Conservation (phyloP, 2,329 filamentous ascomycete species). For the Lomentospora prolificans region DNA sequence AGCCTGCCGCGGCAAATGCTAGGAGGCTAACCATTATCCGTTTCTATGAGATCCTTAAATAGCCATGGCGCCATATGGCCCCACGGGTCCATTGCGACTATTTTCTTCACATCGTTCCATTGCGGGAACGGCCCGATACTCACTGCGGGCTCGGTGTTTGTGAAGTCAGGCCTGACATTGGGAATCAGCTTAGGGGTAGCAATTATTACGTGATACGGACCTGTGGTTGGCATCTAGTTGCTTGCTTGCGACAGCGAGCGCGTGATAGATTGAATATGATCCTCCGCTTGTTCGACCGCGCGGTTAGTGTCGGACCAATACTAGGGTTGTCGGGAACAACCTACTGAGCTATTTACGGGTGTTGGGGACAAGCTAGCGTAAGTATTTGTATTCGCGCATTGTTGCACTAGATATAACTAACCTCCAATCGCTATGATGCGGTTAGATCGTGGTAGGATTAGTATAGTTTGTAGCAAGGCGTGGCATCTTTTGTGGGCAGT, state of each 20-base stretch:
- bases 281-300: constrained; percentile 45
- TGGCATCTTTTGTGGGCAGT: constrained; percentile 12
- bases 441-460: background rate
- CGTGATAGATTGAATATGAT: constrained; percentile 93
- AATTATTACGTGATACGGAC: constrained; percentile 21
- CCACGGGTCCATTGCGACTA: constrained; percentile 93
- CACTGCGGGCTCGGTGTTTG: constrained; percentile 81
- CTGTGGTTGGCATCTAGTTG: constrained; percentile 75
- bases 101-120: constrained; percentile 86
- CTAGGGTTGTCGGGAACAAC: constrained; percentile 10
- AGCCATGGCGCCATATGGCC: constrained; percentile 81
- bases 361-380: background rate
- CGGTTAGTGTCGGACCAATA: background rate
- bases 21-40: constrained; percentile 49
- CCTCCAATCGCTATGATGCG: constrained; percentile 45
- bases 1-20: background rate
- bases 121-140: constrained; percentile 80
- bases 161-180: constrained; percentile 43
- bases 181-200: background rate
- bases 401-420: constrained; percentile 23
- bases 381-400: constrained; percentile 13
- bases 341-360: constrained; percentile 26
- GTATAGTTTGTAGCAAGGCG: constrained; percentile 19
- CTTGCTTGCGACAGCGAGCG: constrained; percentile 82
- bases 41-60: constrained; percentile 67